These are phyloP conservation scores for Volvox africanus DNA, from an alignment of 139 green algal genomes.

Conservation along the genomic window DNA sequence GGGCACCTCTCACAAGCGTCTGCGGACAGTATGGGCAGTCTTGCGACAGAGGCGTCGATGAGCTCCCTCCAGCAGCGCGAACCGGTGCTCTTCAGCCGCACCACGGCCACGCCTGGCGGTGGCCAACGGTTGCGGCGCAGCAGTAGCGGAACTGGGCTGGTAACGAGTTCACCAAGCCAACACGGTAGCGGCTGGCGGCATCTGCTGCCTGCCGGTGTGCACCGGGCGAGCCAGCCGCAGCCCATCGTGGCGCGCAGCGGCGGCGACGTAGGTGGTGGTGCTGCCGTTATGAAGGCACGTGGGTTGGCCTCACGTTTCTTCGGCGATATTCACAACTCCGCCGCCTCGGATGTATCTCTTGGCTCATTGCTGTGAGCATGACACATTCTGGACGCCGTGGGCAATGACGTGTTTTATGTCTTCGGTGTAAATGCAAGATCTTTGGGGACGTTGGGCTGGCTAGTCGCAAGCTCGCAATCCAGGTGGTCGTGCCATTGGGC, in stretches of 20 bases:
- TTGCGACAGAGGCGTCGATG: neutral
- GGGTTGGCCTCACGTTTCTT: neutral
- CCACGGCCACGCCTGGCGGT: neutral
- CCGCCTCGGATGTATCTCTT: neutral
- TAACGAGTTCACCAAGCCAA: neutral
- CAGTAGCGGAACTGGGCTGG: neutral
- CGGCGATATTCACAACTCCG: neutral
- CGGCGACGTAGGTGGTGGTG: neutral
- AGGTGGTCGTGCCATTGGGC: too few relatives aligned
- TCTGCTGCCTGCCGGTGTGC: neutral
- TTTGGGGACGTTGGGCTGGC: too few relatives aligned
- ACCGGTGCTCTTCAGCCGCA: neutral
- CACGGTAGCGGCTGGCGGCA: neutral
- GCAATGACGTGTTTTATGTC: too few relatives aligned
- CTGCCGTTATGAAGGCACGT: neutral
- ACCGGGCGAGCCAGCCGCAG: conserved; percentile 7
- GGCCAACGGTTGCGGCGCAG: conserved; percentile 18
- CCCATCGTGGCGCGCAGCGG: conserved; percentile 6
- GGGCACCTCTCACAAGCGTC: neutral
- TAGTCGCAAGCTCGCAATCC: too few relatives aligned
- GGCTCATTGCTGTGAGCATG: too few relatives aligned
- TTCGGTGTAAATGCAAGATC: too few relatives aligned
- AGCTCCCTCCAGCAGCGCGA: conserved; percentile 8
- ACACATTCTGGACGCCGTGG: too few relatives aligned
- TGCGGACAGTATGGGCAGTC: neutral